Conservation (phyloP, 768 basidiomycete genomes). For the Boletus speciosus region DNA sequence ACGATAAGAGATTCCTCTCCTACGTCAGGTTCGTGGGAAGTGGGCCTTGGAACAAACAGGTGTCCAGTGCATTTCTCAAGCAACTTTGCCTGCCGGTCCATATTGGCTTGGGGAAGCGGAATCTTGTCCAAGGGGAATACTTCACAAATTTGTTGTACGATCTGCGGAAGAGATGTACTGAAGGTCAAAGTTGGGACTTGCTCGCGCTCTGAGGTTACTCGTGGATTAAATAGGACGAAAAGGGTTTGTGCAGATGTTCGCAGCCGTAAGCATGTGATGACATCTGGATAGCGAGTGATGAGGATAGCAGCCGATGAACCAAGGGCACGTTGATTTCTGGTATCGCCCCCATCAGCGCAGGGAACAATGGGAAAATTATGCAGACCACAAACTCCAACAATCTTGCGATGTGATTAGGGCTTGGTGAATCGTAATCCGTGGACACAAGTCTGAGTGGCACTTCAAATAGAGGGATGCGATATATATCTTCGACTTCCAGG, state of each 20-base stretch:
- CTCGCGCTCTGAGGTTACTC: slow-evolving; percentile 47
- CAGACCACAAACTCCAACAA: slow-evolving; percentile 18
- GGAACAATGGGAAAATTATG: neutral
- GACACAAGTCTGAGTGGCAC: slow-evolving; percentile 35
- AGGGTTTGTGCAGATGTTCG: slow-evolving; percentile 26
- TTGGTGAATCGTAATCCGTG: slow-evolving; percentile 36
- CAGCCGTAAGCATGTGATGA: slow-evolving; percentile 46
- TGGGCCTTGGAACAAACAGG: slow-evolving; percentile 41
- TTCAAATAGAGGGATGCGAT: slow-evolving; percentile 44
- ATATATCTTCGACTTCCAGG: slow-evolving; percentile 51
- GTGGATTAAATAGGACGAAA: slow-evolving; percentile 62
- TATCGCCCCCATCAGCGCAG: slow-evolving; percentile 4
- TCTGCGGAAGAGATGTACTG: slow-evolving; percentile 39
- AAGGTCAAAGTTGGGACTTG: slow-evolving; percentile 53
- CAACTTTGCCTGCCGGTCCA: slow-evolving; percentile 55
- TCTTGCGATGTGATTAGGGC: slow-evolving; percentile 29
- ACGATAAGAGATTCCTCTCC: slow-evolving; percentile 38
- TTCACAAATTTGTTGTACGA: slow-evolving; percentile 39
- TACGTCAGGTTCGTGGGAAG: slow-evolving; percentile 10
- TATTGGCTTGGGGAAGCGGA: slow-evolving; percentile 33
- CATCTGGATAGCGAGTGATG: slow-evolving; percentile 60
- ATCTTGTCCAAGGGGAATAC: slow-evolving; percentile 43
- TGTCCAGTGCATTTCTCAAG: slow-evolving; percentile 54
- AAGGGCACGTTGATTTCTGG: slow-evolving; percentile 21
- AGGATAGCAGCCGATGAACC: slow-evolving; percentile 35